Evolutionary conservation across 2,329 filamentous ascomycete genomes (phyloP), one percentile per base, ranked within the genome.

Genomic region (Cercospora zeina): DNA sequence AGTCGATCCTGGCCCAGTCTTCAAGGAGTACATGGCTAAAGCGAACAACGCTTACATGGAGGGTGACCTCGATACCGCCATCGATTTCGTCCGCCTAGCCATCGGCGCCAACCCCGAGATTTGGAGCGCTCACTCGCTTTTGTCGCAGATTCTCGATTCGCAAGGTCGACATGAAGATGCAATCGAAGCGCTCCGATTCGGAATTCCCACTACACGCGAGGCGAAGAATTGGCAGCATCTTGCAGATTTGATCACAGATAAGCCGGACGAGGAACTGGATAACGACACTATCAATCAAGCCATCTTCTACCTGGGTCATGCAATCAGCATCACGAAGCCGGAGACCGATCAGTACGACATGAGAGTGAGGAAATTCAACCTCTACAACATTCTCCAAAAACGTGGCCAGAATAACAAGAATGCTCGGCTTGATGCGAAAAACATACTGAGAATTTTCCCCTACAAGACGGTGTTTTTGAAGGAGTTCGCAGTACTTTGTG

Each of bases 41-140:
- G 89, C 90, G 2, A 89, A 87, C 62, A 81, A 87, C 63, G 85
- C 86, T 4, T 92, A 87, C 70, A 80, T 91, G 62, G 79, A 82
- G 9, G 80, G 82, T 27, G 81, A 87, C 19, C 86, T 87, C 65
- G 80, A 84, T 4, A 78, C 81, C 42, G 87, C 89, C 4, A 77
- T 86, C 36, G 80, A 82, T 77, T 57, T 75, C 72, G 68, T 81
- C 75, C 54, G 78, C 73, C 56, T 79, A 63, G 83, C 83, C 8
- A 80, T 86, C 33, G 76, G 80, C 42, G 74, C 79, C 31, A 87
- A 88, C 67, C 85, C 85, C 0, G 85, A 87, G 71, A 83, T 87
- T 66, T 87, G 84, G 71, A 79, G 81, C 30, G 83, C 85, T 13
- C 84, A 88, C 75, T 83, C 81, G 57, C 75, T 87, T 19, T 76